These are phyloP conservation scores for Zygoascus hellenicus DNA, from an alignment of 1,139 yeast genomes.

Conservation along the genomic window DNA sequence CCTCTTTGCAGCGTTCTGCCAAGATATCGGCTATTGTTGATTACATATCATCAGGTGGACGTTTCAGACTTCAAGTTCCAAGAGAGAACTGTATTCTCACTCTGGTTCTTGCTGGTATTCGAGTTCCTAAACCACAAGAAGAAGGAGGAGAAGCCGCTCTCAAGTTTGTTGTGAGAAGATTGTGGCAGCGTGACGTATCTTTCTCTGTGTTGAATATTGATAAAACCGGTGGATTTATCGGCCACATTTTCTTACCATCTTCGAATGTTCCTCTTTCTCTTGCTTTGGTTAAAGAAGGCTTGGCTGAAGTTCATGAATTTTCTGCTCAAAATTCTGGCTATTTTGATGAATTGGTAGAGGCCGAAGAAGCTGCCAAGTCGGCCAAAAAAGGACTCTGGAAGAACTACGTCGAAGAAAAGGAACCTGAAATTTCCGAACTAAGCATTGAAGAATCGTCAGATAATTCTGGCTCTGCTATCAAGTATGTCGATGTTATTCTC, in stretches of 20 bases:
- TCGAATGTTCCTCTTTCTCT: constrained; percentile 56
- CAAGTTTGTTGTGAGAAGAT: constrained; percentile 48
- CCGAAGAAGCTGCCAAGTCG: constrained; percentile 57
- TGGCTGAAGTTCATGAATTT: constrained; percentile 58
- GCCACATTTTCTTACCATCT: constrained; percentile 54
- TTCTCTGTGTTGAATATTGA: constrained; percentile 66
- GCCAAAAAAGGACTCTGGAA: constrained; percentile 63
- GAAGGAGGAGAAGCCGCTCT: constrained; percentile 49
- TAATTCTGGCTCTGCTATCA: constrained; percentile 18
- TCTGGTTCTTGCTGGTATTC: constrained; percentile 69
- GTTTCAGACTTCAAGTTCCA: constrained; percentile 64
- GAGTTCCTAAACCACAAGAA: constrained; percentile 42
- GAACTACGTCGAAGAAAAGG: constrained; percentile 40
- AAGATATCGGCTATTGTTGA: constrained; percentile 67
- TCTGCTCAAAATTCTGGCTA: constrained; percentile 57
- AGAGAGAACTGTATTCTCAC: constrained; percentile 66
- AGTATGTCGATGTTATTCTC: constrained; percentile 58
- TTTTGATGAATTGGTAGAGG: constrained; percentile 48
- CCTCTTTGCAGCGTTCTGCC: constrained; percentile 62
- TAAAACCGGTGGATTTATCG: constrained; percentile 76
- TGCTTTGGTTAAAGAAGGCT: constrained; percentile 58
- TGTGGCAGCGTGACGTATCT: constrained; percentile 68
- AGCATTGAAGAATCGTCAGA: constrained; percentile 25
- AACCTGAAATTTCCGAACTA: neutral
- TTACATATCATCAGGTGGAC: constrained; percentile 57